Base-by-base conservation (phyloP, 2,329 filamentous ascomycete species). In the Xylariaceae sp. region DNA sequence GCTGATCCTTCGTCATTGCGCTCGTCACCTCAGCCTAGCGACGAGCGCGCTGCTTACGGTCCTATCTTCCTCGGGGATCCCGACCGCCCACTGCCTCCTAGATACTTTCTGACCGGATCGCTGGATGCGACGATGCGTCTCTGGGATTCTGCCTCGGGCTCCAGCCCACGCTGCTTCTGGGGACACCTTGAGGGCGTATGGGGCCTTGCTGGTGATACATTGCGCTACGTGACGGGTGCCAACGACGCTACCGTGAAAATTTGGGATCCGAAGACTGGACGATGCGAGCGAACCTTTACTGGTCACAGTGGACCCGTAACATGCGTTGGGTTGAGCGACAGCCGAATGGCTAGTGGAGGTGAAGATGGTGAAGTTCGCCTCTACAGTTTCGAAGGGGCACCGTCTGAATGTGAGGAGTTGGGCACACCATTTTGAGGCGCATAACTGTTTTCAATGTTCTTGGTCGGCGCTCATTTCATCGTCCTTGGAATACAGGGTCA, bases 181-280 rank as follows among this genome's bases (percentile, higher is more conserved):
- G 93, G 93, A 0, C 93, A 98, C 57, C 79, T 98, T 17, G 93
- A 98, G 64, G 93, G 93, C 24, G 85, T 98, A 16, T 98, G 93
- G 93, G 86, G 87, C 4, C 74, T 98, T 3, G 88, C 87, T 0
- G 91, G 87, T 3, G 91, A 97, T 64, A 90, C 86, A 1, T 70
- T 97, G 16, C 81, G 93, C 9, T 81, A 95, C 13, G 89, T 97
- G 12, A 89, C 85, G 15, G 91, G 90, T 1, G 87, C 88, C 9
- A 89, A 97, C 63, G 93, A 98, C 65, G 83, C 88, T 32, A 94
- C 91, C 81, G 87, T 95, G 55, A 97, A 97, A 69, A 81, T 78
- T 24, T 98, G 93, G 93, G 91, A 97, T 65, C 87, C 91, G 13
- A 74, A 89, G 43, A 90, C 87, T 1, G 93, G 93, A 19, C 89